A percentile compares a stretch with the other conserved stretches of the same genome.
These are phyloP conservation scores for Protostelium mycophagum DNA, from an alignment of 78 protist genomes.

Conservation along the genomic window DNA sequence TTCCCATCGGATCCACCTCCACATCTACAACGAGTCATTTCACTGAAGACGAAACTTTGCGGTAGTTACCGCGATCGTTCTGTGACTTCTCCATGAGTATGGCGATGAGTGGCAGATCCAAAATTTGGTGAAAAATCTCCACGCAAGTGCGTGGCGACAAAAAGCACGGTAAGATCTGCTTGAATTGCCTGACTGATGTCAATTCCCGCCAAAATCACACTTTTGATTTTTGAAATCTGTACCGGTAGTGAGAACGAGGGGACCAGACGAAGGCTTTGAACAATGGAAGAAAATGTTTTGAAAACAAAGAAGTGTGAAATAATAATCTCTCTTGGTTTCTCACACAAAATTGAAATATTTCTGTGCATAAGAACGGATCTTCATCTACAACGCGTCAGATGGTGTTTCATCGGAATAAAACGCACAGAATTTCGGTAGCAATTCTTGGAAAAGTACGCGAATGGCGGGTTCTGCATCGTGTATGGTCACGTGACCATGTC, in stretches of 20 bases:
- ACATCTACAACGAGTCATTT: neutral
- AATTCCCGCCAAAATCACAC: neutral
- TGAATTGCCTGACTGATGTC: conserved; percentile 15
- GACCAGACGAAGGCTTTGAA: conserved; percentile 56
- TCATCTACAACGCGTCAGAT: neutral
- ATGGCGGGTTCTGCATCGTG: neutral
- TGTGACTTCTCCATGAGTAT: conserved; percentile 41
- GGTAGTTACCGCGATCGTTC: conserved; percentile 6
- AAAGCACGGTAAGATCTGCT: conserved; percentile 41
- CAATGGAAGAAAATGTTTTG: conserved; percentile 40
- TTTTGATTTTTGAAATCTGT: neutral
- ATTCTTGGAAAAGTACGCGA: neutral
- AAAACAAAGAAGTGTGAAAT: conserved; percentile 25
- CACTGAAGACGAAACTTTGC: neutral
- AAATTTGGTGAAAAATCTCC: conserved; percentile 41
- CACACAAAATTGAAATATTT: conserved; percentile 35
- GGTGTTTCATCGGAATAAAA: neutral
- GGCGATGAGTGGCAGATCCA: conserved; percentile 51
- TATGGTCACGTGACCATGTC: neutral
- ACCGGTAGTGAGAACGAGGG: conserved; percentile 26
- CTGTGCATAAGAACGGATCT: conserved; percentile 35
- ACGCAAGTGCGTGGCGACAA: conserved; percentile 22
- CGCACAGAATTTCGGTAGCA: neutral
- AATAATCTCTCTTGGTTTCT: conserved; percentile 19
- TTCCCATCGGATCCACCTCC: neutral